These are phyloP conservation scores for Oryza brachyantha DNA, from an alignment of 176 grass and related monocot genomes.

Conservation along the genomic window DNA sequence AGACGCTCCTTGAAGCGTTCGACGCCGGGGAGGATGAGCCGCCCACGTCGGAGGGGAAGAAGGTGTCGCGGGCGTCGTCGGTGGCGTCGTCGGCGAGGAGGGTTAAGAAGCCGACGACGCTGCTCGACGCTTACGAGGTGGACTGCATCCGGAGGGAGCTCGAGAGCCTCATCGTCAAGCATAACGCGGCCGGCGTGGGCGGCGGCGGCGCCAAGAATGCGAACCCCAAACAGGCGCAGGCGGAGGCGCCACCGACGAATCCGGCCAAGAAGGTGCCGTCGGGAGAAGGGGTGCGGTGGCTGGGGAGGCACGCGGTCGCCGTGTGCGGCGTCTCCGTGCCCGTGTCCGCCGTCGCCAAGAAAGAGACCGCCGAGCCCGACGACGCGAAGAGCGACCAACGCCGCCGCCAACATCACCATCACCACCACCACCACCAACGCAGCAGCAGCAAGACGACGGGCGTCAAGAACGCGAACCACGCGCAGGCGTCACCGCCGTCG, in stretches of 20 bases:
- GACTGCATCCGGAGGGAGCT: slow-evolving; percentile 67
- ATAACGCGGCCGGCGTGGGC: neutral
- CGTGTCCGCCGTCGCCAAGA: neutral
- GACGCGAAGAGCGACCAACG: neutral
- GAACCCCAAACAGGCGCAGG: too few relatives aligned
- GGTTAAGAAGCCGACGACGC: slow-evolving; percentile 27
- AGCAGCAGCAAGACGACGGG: neutral
- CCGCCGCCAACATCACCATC: neutral
- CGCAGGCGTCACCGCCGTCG: neutral
- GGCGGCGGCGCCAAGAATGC: too few relatives aligned
- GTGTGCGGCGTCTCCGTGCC: too few relatives aligned
- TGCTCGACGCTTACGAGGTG: slow-evolving; percentile 83
- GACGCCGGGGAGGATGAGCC: neutral
- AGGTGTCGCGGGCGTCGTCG: neutral
- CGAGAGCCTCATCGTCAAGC: slow-evolving; percentile 39
- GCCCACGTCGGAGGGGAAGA: neutral
- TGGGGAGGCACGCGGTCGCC: too few relatives aligned
- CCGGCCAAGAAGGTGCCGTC: too few relatives aligned
- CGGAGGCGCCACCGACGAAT: too few relatives aligned
- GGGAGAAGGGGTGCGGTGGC: too few relatives aligned
- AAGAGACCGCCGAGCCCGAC: neutral
- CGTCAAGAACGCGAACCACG: neutral
- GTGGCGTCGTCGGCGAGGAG: neutral
- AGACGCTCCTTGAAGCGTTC: neutral
- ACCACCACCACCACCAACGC: neutral